Conservation (phyloP, 2,329 filamentous ascomycete genomes). For the Botrytis sinoallii region DNA sequence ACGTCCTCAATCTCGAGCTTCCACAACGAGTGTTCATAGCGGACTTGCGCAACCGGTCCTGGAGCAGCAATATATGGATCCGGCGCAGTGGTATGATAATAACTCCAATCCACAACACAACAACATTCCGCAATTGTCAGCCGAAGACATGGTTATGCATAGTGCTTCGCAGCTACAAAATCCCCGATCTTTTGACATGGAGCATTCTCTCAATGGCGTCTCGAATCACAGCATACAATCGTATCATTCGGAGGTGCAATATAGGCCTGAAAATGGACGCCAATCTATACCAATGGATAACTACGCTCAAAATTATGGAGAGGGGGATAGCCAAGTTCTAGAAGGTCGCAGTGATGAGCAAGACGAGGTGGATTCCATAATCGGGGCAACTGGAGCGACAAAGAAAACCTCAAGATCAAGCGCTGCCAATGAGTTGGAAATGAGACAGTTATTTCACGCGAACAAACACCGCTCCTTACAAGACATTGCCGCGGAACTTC, state of each 20-base stretch:
- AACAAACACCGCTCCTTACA: constrained; percentile 66
- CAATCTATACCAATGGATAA: constrained; percentile 55
- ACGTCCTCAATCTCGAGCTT: constrained; percentile 46
- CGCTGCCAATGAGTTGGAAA: constrained; percentile 77
- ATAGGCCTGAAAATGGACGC: constrained; percentile 39
- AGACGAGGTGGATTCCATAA: constrained; percentile 54
- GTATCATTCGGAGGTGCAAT: constrained; percentile 44
- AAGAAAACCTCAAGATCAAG: constrained; percentile 64
- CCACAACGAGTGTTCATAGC: constrained; percentile 47
- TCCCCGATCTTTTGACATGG: constrained; percentile 48
- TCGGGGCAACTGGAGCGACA: constrained; percentile 45
- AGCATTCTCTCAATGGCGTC: constrained; percentile 48
- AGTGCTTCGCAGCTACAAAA: constrained; percentile 55
- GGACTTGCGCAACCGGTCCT: constrained; percentile 33
- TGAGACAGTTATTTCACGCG: constrained; percentile 69
- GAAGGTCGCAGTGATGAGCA: constrained; percentile 54
- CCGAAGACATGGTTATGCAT: constrained; percentile 59
- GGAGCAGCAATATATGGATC: constrained; percentile 35
- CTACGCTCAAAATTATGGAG: constrained; percentile 54
- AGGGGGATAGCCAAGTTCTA: constrained; percentile 57
- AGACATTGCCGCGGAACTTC: constrained; percentile 72
- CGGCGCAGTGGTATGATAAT: constrained; percentile 37
- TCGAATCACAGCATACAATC: constrained; percentile 44
- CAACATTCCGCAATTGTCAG: constrained; percentile 44
- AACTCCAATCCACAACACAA: constrained; percentile 33